Conservation (phyloP, 306 rosid genomes). For the Vigna unguiculata region DNA sequence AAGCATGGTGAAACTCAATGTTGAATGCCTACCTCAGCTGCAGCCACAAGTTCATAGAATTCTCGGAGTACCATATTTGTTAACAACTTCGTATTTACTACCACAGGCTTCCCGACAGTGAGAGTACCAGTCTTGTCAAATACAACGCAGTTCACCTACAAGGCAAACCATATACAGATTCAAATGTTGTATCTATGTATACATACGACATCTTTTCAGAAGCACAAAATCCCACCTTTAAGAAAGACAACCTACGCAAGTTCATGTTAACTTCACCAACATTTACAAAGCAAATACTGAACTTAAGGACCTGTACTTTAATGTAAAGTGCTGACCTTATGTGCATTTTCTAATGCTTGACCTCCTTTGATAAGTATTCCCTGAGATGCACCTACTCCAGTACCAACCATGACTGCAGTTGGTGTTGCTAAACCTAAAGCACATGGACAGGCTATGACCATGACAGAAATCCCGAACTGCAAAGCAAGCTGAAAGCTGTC, state of each 20-base stretch:
- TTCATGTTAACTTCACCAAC: constrained; percentile 4
- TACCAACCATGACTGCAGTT: constrained; percentile 95
- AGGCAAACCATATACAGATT: constrained; percentile 31
- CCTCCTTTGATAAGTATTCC: constrained; percentile 97
- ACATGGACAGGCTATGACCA: constrained; percentile 99
- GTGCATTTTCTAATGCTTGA: constrained; percentile 85
- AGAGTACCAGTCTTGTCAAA: constrained; percentile 96
- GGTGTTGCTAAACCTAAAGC: constrained; percentile 95
- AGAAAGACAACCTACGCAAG: neutral
- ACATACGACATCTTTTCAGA: neutral
- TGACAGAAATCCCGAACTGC: constrained; percentile 94
- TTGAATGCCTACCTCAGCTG: constrained; percentile 67
- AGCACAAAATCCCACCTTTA: constrained; percentile 12
- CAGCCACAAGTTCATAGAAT: constrained; percentile 83
- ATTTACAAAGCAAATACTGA: constrained; percentile 1
- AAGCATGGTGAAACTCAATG: constrained; percentile 12
- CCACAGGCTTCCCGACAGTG: constrained; percentile 81
- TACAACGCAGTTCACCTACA: constrained; percentile 85
- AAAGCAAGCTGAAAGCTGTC: constrained; percentile 89
- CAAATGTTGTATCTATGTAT: neutral
- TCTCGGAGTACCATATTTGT: constrained; percentile 56
- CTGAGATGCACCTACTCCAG: constrained; percentile 93
- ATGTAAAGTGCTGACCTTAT: constrained; percentile 63
- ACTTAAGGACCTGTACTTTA: neutral
- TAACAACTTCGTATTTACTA: constrained; percentile 60